Base-by-base conservation (phyloP, 2,329 filamentous ascomycete species). In the Aspergillus terreus region DNA sequence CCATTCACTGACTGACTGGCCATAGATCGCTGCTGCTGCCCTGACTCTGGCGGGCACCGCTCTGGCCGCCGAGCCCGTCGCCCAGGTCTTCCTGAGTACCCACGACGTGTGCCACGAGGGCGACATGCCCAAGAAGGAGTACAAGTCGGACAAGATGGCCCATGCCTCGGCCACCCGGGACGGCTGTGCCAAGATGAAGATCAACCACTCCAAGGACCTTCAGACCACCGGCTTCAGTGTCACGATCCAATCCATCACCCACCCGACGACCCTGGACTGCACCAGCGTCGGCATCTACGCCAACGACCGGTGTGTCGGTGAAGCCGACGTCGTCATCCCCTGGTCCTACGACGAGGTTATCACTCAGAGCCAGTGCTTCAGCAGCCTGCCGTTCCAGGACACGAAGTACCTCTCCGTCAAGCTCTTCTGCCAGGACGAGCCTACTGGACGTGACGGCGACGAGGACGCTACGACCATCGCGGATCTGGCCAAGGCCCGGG, bases 181-280 rank as follows among this genome's bases (percentile, higher is more conserved):
- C n/a, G 51, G 44, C 27, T 62, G 59, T 43, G 14, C 35, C 17
- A 46, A 58, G 46, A 23, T 62, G 21, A 46, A 58, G 46, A 23
- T 62, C 55, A 25, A 60, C 35, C 44, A 15, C 40, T 17, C 19
- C 40, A 12, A 64, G 41, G 33, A 50, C 51, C 46, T 60, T 25
- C 27, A 51, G 4, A 46, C 60, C 48, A 41, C 56, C 36, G 36
- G 55, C 45, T 62, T 56, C 49, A 49, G 51, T 7, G 47, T 62
- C 38, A 35, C 33, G 17, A 51, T 49, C 2, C 35, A 46, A 4
- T 33, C 50, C 6, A 25, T 60, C 40, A 59, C 49, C 50, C 43
- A 49, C 11, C 47, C 55, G 11, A 52, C 56, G 9, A 30, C 43
- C 3, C 4, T 32, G 2, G 25, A 43, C 11, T 62, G 59, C 47